phyloP scores from a whole-genome alignment of 345 rosid species.

The Brassica juncea region DNA sequence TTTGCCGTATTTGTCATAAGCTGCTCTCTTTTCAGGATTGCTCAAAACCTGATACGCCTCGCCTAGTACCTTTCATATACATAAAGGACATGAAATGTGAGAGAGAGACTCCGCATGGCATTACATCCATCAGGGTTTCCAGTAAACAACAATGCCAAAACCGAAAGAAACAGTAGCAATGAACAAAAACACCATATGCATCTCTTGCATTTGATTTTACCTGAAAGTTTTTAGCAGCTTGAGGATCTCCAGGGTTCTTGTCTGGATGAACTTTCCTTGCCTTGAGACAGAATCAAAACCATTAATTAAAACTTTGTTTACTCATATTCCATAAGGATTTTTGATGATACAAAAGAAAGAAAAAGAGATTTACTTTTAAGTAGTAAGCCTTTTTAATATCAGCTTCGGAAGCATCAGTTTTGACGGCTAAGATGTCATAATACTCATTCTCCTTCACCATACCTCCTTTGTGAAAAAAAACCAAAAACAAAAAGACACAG shows the following conservation, averaged over 20 bases:
- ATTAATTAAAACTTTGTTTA: background rate
- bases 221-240: slow-evolving; percentile 92
- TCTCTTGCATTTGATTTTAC: slow-evolving; percentile 36
- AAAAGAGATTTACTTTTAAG: slow-evolving; percentile 14
- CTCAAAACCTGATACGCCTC: slow-evolving; percentile 95
- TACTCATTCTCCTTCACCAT: slow-evolving; percentile 74
- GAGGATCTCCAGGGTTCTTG: slow-evolving; percentile 90
- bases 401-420: slow-evolving; percentile 67
- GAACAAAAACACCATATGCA: background rate
- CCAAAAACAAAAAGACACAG: background rate
- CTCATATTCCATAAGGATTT: background rate
- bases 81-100: background rate
- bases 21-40: slow-evolving; percentile 85
- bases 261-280: slow-evolving; percentile 96
- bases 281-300: slow-evolving; percentile 45
- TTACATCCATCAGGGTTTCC: background rate
- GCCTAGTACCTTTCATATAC: slow-evolving; percentile 63
- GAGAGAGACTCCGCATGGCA: slow-evolving; percentile 3
- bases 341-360: background rate
- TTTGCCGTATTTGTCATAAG: slow-evolving; percentile 87
- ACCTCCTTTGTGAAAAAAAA: background rate
- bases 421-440: slow-evolving; percentile 72
- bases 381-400: slow-evolving; percentile 97
- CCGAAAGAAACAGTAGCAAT: background rate
- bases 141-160: background rate